Percentiles rank a stretch among this genome's conserved stretches.
phyloP scores from a whole-genome alignment of 1,284 basidiomycete species.

The Polyporus tsugae region DNA sequence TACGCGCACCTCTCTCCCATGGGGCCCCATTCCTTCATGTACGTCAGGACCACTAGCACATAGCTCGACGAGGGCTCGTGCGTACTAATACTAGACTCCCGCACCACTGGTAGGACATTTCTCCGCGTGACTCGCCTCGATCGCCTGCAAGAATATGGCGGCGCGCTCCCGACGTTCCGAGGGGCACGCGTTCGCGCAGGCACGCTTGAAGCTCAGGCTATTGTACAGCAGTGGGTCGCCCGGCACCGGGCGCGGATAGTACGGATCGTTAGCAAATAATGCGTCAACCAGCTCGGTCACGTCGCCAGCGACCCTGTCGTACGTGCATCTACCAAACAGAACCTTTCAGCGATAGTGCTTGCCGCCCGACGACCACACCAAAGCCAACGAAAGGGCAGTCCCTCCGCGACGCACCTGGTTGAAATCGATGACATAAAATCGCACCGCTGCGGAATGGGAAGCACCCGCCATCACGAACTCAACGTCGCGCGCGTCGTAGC shows the following conservation, averaged over 20 bases:
- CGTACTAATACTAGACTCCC: too few species aligned
- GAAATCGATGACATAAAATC: conserved; percentile 42
- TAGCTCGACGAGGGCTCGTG: too few species aligned
- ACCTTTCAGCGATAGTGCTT: background rate
- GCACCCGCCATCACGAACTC: conserved; percentile 43
- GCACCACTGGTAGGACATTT: background rate
- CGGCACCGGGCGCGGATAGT: conserved; percentile 42
- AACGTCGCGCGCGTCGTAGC: conserved; percentile 41
- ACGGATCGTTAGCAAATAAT: conserved; percentile 41
- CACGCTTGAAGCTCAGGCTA: conserved; percentile 31
- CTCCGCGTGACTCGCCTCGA: background rate
- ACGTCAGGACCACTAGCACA: too few species aligned
- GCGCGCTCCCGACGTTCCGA: background rate
- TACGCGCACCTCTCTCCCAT: too few species aligned
- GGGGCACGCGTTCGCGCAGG: conserved; percentile 29
- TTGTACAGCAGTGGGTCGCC: conserved; percentile 34
- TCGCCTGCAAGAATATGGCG: background rate
- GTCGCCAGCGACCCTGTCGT: conserved; percentile 10
- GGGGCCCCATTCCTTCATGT: too few species aligned
- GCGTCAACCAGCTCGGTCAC: conserved; percentile 36
- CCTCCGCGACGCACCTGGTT: conserved; percentile 37
- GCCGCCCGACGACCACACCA: too few species aligned
- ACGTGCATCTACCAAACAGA: background rate
- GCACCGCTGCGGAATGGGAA: conserved; percentile 20
- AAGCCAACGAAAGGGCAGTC: too few species aligned